phyloP scores from a whole-genome alignment of 192 early-diverging fungal species.

The Backusella macrospora region DNA sequence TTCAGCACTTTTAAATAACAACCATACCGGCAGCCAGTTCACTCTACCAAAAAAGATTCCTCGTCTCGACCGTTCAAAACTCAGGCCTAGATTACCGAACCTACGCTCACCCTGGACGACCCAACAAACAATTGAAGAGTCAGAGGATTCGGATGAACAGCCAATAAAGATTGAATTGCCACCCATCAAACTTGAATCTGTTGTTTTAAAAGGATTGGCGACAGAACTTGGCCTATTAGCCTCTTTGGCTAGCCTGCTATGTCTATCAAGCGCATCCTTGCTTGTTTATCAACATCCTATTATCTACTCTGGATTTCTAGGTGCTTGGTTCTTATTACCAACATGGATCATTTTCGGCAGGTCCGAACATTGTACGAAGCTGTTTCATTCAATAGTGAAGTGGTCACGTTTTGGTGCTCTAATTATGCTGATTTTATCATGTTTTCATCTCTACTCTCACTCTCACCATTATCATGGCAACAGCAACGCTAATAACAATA shows the following conservation, averaged over 20 bases:
- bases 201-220: background rate
- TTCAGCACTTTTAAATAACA: background rate
- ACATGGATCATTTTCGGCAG: constrained; percentile 6
- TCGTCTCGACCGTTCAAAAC: background rate
- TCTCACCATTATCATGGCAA: background rate
- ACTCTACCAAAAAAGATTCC: background rate
- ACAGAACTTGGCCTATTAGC: background rate
- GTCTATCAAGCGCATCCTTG: background rate
- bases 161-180: background rate
- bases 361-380: background rate
- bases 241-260: background rate
- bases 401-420: background rate
- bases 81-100: constrained; percentile 15
- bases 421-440: background rate
- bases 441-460: background rate
- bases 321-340: background rate
- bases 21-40: background rate
- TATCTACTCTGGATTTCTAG: background rate
- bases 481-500: background rate
- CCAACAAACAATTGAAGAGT: background rate
- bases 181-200: background rate
- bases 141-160: background rate
- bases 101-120: constrained; percentile 20
- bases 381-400: background rate
- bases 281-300: background rate